phyloP scores from a whole-genome alignment of 2,329 filamentous ascomycete species.

The Calonectria fujianensis region DNA sequence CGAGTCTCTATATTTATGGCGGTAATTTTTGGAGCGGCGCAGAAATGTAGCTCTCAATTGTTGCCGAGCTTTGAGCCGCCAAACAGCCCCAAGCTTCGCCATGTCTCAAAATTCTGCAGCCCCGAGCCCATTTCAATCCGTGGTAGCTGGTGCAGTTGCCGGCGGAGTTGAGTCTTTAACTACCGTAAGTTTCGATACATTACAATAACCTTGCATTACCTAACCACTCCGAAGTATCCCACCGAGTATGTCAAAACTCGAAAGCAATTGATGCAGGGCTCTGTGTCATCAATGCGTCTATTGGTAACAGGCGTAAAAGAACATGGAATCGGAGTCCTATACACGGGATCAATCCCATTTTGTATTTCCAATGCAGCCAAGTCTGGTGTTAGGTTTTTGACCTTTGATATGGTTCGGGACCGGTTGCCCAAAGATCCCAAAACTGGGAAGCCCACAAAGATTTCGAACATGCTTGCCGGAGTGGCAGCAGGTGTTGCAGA shows the following conservation, averaged over 20 bases:
- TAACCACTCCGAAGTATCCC: conserved; percentile 32
- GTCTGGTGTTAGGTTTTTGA: conserved; percentile 11
- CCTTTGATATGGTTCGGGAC: neutral
- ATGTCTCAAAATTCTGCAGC: neutral
- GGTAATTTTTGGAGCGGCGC: neutral
- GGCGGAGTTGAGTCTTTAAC: conserved; percentile 36
- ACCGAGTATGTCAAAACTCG: conserved; percentile 29
- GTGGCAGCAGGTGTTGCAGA: neutral
- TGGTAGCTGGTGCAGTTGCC: conserved; percentile 32
- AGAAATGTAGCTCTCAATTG: neutral
- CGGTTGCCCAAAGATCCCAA: neutral
- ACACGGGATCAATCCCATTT: conserved; percentile 1
- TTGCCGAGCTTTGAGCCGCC: neutral
- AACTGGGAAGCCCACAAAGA: conserved; percentile 4
- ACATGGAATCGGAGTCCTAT: neutral
- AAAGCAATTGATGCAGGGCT: conserved; percentile 1
- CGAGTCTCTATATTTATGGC: neutral
- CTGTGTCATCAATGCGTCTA: conserved; percentile 10
- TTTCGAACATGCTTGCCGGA: conserved; percentile 1
- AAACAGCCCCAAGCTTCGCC: neutral
- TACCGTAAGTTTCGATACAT: conserved; percentile 20
- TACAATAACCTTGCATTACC: neutral
- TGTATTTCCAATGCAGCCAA: conserved; percentile 8
- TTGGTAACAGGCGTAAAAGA: conserved; percentile 11
- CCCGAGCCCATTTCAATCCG: conserved; percentile 33